Percentiles rank a stretch among this genome's conserved stretches.
Evolutionary conservation across 768 basidiomycete species (phyloP).

Genomic region (Paxillus involutus): DNA sequence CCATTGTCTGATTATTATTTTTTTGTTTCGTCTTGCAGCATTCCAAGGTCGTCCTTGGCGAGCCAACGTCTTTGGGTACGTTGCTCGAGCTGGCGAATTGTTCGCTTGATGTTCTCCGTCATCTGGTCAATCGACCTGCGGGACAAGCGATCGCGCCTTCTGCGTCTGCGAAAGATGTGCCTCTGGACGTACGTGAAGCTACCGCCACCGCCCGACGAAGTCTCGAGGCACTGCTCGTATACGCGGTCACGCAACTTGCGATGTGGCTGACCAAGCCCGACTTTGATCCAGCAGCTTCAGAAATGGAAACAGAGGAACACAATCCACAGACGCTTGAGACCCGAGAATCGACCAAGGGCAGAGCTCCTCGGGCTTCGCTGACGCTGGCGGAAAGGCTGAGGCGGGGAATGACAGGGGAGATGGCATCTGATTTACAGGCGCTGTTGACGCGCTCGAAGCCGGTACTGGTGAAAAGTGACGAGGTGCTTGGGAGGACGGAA

Average conservation of each 20-base stretch:
- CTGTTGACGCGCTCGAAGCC: constrained; percentile 66
- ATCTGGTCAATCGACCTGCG: constrained; percentile 61
- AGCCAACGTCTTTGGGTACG: constrained; percentile 84
- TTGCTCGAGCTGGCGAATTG: constrained; percentile 82
- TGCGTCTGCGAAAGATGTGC: constrained; percentile 28
- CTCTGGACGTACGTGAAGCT: constrained; percentile 54
- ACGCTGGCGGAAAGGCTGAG: constrained; percentile 65
- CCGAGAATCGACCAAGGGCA: constrained; percentile 35
- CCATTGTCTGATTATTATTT: background rate
- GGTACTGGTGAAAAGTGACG: constrained; percentile 58
- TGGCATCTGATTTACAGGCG: constrained; percentile 69
- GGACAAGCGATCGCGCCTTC: constrained; percentile 49
- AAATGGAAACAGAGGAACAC: constrained; percentile 49
- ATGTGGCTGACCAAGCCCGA: constrained; percentile 79
- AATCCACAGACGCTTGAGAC: constrained; percentile 6
- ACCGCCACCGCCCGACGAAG: constrained; percentile 57
- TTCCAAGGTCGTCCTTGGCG: constrained; percentile 79
- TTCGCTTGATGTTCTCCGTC: constrained; percentile 70
- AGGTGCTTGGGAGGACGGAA: constrained; percentile 39
- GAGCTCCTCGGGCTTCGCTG: constrained; percentile 44
- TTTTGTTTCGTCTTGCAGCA: constrained; percentile 48
- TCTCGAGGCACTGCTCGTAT: constrained; percentile 67
- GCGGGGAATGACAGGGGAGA: constrained; percentile 78
- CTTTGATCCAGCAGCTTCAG: constrained; percentile 44
- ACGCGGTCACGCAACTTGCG: constrained; percentile 73